phyloP scores from a whole-genome alignment of 2,329 filamentous ascomycete genomes.

The Fusarium protoensiforme region DNA sequence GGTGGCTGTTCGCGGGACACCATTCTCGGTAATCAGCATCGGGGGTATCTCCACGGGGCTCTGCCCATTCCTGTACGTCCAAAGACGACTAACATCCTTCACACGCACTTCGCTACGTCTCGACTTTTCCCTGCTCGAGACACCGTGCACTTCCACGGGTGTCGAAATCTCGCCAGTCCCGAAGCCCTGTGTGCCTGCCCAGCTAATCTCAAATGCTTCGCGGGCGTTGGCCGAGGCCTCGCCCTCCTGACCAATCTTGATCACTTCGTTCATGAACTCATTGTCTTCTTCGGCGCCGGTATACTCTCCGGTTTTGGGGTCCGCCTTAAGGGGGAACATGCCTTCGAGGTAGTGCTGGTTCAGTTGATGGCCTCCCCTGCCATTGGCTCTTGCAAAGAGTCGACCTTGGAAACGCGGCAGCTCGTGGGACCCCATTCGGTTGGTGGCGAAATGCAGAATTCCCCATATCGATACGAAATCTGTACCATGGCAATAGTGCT shows the following conservation, averaged over 20 bases:
- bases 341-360: conserved; percentile 71
- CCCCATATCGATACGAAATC: conserved; percentile 83
- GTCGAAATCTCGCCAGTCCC: conserved; percentile 48
- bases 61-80: conserved; percentile 70
- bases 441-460: conserved; percentile 73
- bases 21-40: conserved; percentile 48
- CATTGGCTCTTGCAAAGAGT: conserved; percentile 66
- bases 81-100: conserved; percentile 70
- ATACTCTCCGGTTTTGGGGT: conserved; percentile 55
- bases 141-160: conserved; percentile 54
- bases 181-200: conserved; percentile 54
- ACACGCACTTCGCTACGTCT: conserved; percentile 58
- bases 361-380: conserved; percentile 67
- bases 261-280: conserved; percentile 70
- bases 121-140: conserved; percentile 39
- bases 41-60: conserved; percentile 59
- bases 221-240: conserved; percentile 56
- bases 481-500: conserved; percentile 80
- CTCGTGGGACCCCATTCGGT: conserved; percentile 51
- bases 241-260: conserved; percentile 58
- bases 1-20: conserved; percentile 53
- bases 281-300: conserved; percentile 60
- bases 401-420: conserved; percentile 71
- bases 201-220: conserved; percentile 61
- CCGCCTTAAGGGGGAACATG: conserved; percentile 66